Evolutionary conservation across 331 rosid genomes (phyloP), one percentile per base, ranked within the genome.

Genomic region (Saraca asoca): DNA sequence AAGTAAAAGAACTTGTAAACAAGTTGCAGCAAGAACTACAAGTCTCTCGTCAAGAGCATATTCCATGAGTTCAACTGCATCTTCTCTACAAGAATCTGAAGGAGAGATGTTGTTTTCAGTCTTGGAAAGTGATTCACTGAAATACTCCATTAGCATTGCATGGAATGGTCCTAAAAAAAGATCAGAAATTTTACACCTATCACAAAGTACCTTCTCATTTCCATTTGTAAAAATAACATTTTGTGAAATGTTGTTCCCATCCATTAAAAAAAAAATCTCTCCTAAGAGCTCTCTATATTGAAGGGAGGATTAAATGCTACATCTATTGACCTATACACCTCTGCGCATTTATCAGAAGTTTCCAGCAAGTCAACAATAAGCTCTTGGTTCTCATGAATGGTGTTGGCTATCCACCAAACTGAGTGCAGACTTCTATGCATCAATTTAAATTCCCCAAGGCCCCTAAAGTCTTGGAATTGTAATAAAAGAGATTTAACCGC

Each of bases 131-230:
- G 98, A 91, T 73, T 91, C 98, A 7, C 88, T 81, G 85, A 91
- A 91, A 66, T 81, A 70, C 35, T 96, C 98, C 61, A 87, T 89
- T 5, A 91, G 95, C 98, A 91, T 91, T 71, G 98, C 86, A 66
- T 71, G 83, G 77, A 91, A 91, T 34, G 98, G 95, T 19, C 77
- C 86, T 9, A 92, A 87, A 78, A 92, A 87, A 78, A 89, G 96
- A 75, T 85, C 81, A 15, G 97, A 91, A 62, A 88, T 80, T 61
- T 75, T 88, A 61, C 76, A 80, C 79, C 95, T 85, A 60, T 91
- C 95, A 81, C 97, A 88, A 48, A 80, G 78, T 68, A 91, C 80
- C 42, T 74, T 82, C 60, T 91, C 97, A 72, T 74, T 79, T 66
- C 87, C 88, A 57, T 88, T 78, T 13, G 41, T 83, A 77, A 91